Percentiles rank a stretch among this genome's conserved stretches.
These are phyloP conservation scores for Pleurotus tuoliensis DNA, from an alignment of 768 basidiomycete species.

Conservation along the genomic window DNA sequence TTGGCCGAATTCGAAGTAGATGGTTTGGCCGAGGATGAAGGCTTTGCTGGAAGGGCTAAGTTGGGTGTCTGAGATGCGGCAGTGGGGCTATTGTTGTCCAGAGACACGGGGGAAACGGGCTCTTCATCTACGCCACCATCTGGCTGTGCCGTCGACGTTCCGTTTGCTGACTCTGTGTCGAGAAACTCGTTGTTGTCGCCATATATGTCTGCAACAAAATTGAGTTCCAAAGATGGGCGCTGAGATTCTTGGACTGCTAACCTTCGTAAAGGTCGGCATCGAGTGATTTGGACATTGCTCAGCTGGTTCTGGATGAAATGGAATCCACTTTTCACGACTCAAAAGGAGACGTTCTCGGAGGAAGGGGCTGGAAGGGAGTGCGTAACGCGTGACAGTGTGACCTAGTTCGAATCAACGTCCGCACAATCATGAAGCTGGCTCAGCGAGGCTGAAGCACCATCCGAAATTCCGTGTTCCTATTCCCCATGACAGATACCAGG, in stretches of 20 bases:
- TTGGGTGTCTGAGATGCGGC: constrained; percentile 12
- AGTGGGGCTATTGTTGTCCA: background rate
- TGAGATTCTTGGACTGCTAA: background rate
- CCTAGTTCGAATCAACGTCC: no score
- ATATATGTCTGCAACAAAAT: constrained; percentile 42
- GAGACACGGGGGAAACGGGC: constrained; percentile 9
- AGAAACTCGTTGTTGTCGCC: constrained; percentile 45
- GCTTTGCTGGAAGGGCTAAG: constrained; percentile 17
- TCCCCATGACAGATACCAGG: no score
- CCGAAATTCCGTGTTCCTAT: no score
- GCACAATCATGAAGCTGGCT: no score
- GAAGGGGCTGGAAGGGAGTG: no score
- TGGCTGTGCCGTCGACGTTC: constrained; percentile 26
- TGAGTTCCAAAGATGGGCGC: background rate
- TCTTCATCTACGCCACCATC: constrained; percentile 21
- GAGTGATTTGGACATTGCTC: constrained; percentile 43
- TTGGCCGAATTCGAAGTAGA: constrained; percentile 16
- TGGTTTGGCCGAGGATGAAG: no score
- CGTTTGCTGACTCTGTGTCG: constrained; percentile 15
- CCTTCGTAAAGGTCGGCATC: background rate
- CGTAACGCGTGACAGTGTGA: no score
- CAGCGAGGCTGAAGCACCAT: no score
- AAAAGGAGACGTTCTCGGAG: no score
- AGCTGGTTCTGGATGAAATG: constrained; percentile 40
- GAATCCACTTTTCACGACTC: no score